Base-by-base conservation (phyloP, 2,329 filamentous ascomycete genomes). In the Cryphonectria naterciae region DNA sequence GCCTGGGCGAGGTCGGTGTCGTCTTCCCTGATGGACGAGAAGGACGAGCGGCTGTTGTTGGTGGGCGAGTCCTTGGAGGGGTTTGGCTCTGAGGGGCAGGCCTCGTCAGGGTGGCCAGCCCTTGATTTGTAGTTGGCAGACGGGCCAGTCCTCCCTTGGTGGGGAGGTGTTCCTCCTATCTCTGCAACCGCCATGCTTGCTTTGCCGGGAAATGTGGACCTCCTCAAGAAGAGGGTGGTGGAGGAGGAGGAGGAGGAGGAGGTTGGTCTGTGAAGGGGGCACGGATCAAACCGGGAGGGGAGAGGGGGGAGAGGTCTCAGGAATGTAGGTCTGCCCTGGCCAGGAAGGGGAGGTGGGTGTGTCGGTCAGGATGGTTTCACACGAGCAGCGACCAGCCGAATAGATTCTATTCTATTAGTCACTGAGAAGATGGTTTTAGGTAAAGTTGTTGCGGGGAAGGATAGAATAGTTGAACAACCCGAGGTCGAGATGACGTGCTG, bases 11-110 rank as follows among this genome's bases (percentile, higher is more conserved):
- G 80, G 72, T 86, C 85, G 75, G 85, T 83, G 76, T 88, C 86
- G 78, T 86, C 85, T 81, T 90, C 88, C 72, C 88, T 84, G 71
- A 90, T 87, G 62, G 88, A 90, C 41, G 88, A 89, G 80, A 90
- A 90, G 70, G 88, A 90, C 41, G 86, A 86, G 72, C 87, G 85
- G 73, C 78, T 79, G 70, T 69, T 68, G 25, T 1, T n/a, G 46
- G 5, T 7, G 46, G 46, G 19, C 22, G 69, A 25, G 77, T 78
- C 73, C 79, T 80, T 74, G 82, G 79, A 68, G 80, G 22, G 46
- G 1, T 7, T 8, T 22, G 46, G 46, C 46, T 77, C 60, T 68
- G 68, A 58, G 71, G 75, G 67, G 15, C 63, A 22, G 72, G 74
- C 43, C 61, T 74, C 58, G 49, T 70, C 65, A 28, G 60, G 67